A percentile compares a stretch with the other conserved stretches of the same genome.
Evolutionary conservation across 768 basidiomycete genomes (phyloP).

Genomic region (Xerocomellus amylosporus): DNA sequence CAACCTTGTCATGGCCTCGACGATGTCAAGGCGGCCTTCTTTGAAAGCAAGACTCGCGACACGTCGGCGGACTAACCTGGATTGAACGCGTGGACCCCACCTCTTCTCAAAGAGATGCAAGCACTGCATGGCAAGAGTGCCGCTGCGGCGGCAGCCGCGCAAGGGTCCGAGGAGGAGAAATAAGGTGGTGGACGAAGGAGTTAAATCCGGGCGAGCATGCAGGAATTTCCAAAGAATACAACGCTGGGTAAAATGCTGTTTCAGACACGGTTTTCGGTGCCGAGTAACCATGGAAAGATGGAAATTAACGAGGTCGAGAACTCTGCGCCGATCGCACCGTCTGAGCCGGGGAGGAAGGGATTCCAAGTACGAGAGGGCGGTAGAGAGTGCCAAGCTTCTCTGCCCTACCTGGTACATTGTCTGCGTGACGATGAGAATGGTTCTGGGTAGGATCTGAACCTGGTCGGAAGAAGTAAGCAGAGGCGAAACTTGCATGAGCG

Average conservation of each 20-base stretch:
- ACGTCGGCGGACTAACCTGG: slow-evolving; percentile 58
- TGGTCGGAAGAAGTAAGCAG: slow-evolving; percentile 34
- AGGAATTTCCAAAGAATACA: slow-evolving; percentile 46
- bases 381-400: slow-evolving; percentile 37
- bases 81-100: slow-evolving; percentile 58
- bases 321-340: slow-evolving; percentile 32
- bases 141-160: slow-evolving; percentile 47
- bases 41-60: slow-evolving; percentile 59
- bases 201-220: slow-evolving; percentile 44
- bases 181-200: slow-evolving; percentile 58
- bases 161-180: slow-evolving; percentile 57
- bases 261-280: slow-evolving; percentile 37
- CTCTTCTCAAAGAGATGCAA: slow-evolving; percentile 44
- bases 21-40: slow-evolving; percentile 59
- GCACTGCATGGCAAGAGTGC: slow-evolving; percentile 48
- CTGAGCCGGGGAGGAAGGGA: slow-evolving; percentile 45
- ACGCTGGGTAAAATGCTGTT: slow-evolving; percentile 43
- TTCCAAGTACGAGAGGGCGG: slow-evolving; percentile 49
- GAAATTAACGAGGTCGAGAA: slow-evolving; percentile 50
- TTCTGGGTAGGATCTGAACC: slow-evolving; percentile 38
- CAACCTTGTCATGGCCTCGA: slow-evolving; percentile 22
- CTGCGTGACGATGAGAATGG: slow-evolving; percentile 44
- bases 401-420: slow-evolving; percentile 45
- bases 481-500: slow-evolving; percentile 44
- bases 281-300: slow-evolving; percentile 40